Conservation (phyloP, 495 filamentous ascomycete species). For the Xylaria grammica region DNA sequence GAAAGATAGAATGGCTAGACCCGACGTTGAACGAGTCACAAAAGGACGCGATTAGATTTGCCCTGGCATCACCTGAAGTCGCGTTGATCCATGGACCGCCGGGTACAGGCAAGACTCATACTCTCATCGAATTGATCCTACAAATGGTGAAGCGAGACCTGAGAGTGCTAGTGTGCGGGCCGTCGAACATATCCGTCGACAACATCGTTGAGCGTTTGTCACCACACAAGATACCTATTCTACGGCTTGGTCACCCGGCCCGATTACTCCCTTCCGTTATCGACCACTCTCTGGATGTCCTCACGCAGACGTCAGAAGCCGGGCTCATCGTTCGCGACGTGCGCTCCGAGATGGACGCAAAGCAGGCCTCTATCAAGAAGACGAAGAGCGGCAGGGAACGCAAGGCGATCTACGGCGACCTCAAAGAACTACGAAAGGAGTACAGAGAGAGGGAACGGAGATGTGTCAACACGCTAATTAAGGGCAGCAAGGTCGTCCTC, state of each 20-base stretch:
- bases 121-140: conserved; percentile 90
- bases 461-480: conserved; percentile 77
- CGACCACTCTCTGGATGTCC: conserved; percentile 85
- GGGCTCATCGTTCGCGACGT: conserved; percentile 91
- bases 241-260: conserved; percentile 92
- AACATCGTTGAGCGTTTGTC: conserved; percentile 97
- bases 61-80: conserved; percentile 79
- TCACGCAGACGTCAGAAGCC: conserved; percentile 91
- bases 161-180: conserved; percentile 88
- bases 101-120: conserved; percentile 97
- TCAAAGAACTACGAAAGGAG: conserved; percentile 86
- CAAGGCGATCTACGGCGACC: conserved; percentile 79
- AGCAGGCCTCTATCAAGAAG: conserved; percentile 87
- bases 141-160: conserved; percentile 75
- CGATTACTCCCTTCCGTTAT: conserved; percentile 87
- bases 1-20: conserved; percentile 73
- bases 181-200: conserved; percentile 95
- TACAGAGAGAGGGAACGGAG: conserved; percentile 82
- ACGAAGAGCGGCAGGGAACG: conserved; percentile 80
- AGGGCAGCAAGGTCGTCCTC: conserved; percentile 82
- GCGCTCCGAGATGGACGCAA: conserved; percentile 88
- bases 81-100: conserved; percentile 95
- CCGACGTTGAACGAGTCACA: conserved; percentile 84
- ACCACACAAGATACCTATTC: conserved; percentile 79
- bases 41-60: conserved; percentile 89